Percentiles rank a stretch among this genome's conserved stretches.
phyloP scores from a whole-genome alignment of 495 filamentous ascomycete genomes.

The Xylaria flabelliformis region DNA sequence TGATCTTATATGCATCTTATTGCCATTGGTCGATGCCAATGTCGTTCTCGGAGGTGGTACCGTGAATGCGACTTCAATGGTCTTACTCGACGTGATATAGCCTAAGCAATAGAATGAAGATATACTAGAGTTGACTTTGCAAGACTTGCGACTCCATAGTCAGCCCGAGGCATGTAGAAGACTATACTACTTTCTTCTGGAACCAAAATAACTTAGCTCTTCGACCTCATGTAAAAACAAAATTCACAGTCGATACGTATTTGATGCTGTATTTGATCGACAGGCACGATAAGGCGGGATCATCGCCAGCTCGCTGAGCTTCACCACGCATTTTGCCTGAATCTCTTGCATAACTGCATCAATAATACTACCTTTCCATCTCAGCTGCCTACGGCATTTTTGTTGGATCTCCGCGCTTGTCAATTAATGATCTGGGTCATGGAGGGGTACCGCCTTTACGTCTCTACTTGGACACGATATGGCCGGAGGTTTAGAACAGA shows the following conservation, averaged over 20 bases:
- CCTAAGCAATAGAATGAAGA: constrained; percentile 12
- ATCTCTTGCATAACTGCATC: constrained; percentile 16
- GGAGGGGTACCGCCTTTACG: background rate
- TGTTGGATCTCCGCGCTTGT: background rate
- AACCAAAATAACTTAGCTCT: background rate
- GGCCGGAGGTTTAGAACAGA: background rate
- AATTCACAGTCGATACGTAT: background rate
- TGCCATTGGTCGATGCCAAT: background rate
- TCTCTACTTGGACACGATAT: background rate
- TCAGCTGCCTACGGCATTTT: constrained; percentile 15
- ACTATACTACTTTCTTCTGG: background rate
- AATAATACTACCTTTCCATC: background rate
- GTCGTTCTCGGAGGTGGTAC: constrained; percentile 12
- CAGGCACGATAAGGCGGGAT: constrained; percentile 20
- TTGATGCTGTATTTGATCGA: constrained; percentile 6
- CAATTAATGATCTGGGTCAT: background rate
- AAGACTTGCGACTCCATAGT: background rate
- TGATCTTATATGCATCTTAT: background rate
- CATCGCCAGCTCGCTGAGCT: background rate
- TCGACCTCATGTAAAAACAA: background rate
- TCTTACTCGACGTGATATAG: constrained; percentile 19
- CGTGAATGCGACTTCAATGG: constrained; percentile 2
- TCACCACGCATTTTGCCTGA: constrained; percentile 22
- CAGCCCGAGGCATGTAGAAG: background rate
- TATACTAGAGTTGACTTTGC: background rate